These are phyloP conservation scores for Tympanopsis confertula DNA, from an alignment of 2,329 filamentous ascomycete genomes.

Conservation along the genomic window DNA sequence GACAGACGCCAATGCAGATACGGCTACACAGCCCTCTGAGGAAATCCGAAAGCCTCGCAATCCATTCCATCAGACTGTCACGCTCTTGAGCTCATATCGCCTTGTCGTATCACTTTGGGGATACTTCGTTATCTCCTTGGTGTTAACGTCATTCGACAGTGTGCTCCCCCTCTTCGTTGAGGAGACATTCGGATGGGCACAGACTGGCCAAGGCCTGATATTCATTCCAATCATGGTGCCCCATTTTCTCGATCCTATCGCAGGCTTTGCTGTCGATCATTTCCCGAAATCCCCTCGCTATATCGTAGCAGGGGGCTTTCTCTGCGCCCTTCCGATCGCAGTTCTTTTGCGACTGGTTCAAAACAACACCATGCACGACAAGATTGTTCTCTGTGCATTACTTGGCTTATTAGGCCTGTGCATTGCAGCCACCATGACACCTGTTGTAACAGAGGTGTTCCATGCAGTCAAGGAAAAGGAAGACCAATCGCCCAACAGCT, in stretches of 20 bases:
- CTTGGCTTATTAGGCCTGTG: neutral
- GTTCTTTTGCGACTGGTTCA: neutral
- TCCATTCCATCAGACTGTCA: too few species aligned
- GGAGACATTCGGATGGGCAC: neutral
- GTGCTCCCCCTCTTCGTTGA: neutral
- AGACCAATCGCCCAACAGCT: neutral
- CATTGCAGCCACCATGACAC: neutral
- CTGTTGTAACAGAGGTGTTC: neutral
- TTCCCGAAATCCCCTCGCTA: neutral
- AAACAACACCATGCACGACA: neutral
- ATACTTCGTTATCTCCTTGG: neutral
- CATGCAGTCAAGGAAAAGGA: neutral
- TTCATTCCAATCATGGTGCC: neutral
- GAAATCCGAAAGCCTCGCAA: too few species aligned
- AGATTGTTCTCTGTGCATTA: neutral
- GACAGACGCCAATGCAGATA: too few species aligned
- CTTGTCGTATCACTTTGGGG: neutral
- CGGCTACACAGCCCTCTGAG: too few species aligned
- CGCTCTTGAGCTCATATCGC: neutral
- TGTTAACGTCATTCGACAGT: neutral
- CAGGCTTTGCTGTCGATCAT: neutral
- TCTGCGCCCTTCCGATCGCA: neutral
- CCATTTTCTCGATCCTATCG: neutral
- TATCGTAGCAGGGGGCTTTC: neutral
- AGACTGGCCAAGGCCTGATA: neutral